Conservation (phyloP, 768 basidiomycete species). For the Mycena albidolilacea region DNA sequence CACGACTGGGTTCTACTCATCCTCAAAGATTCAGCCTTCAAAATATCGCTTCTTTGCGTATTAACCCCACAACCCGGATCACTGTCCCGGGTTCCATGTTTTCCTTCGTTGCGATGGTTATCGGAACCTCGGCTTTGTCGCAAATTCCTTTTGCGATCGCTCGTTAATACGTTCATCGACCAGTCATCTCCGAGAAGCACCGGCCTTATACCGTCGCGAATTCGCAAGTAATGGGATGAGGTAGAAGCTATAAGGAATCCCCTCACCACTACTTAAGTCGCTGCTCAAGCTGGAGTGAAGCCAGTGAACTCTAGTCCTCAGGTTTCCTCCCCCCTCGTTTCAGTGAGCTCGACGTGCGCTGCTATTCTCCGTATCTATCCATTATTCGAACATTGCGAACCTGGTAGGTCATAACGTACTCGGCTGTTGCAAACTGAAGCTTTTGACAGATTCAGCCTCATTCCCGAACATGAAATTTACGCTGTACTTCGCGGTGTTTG, state of each 20-base stretch:
- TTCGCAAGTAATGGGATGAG: conserved; percentile 33
- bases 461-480: conserved; percentile 12
- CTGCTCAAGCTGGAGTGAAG: neutral
- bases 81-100: conserved; percentile 32
- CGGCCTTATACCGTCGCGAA: conserved; percentile 28
- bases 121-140: conserved; percentile 37
- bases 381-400: neutral
- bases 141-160: conserved; percentile 23
- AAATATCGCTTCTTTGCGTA: conserved; percentile 14
- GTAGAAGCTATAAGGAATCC: conserved; percentile 15
- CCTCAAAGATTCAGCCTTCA: conserved; percentile 18
- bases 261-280: conserved; percentile 12
- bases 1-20: conserved; percentile 18
- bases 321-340: neutral
- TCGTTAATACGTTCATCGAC: conserved; percentile 23
- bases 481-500: neutral
- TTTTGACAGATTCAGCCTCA: neutral
- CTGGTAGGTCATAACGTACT: neutral
- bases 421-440: too few relatives aligned
- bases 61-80: conserved; percentile 29
- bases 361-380: neutral
- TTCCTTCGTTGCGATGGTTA: conserved; percentile 35
- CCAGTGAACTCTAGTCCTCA: conserved; percentile 6
- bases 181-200: conserved; percentile 39
- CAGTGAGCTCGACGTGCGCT: neutral